Conservation (phyloP, 345 rosid genomes). For the Chamaenerion angustifolium region DNA sequence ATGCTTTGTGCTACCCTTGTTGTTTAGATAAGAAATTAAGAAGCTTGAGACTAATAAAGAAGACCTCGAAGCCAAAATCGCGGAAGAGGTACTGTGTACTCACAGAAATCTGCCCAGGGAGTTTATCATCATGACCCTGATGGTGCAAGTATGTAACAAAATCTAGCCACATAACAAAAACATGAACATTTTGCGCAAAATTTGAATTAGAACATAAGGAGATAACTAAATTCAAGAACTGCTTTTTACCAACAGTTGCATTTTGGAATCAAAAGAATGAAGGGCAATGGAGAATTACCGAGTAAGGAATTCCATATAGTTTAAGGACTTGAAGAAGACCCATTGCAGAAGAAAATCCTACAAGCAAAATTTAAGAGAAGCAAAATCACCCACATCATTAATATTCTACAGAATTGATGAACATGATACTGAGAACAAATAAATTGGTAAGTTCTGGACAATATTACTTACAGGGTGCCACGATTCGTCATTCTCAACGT, state of each 20-base stretch:
- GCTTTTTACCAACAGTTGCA: no score
- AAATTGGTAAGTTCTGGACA: background rate
- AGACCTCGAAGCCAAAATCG: constrained; percentile 49
- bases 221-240: constrained; percentile 24
- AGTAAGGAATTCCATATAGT: no score
- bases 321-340: constrained; percentile 59
- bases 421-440: background rate
- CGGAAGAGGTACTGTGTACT: constrained; percentile 41
- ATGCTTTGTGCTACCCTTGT: background rate
- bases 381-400: no score
- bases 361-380: constrained; percentile 38
- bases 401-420: background rate
- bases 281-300: no score
- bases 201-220: background rate
- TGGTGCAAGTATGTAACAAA: constrained; percentile 79
- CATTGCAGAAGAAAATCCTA: constrained; percentile 29
- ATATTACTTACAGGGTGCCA: constrained; percentile 37
- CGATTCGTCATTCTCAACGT: no score
- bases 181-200: constrained; percentile 16
- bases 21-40: constrained; percentile 50
- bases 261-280: no score
- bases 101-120: constrained; percentile 57
- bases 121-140: constrained; percentile 77
- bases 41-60: constrained; percentile 52
- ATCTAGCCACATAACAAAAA: constrained; percentile 79